Evolutionary conservation across 1,284 basidiomycete genomes (phyloP).

Genomic region (Ceratobasidium sp.): DNA sequence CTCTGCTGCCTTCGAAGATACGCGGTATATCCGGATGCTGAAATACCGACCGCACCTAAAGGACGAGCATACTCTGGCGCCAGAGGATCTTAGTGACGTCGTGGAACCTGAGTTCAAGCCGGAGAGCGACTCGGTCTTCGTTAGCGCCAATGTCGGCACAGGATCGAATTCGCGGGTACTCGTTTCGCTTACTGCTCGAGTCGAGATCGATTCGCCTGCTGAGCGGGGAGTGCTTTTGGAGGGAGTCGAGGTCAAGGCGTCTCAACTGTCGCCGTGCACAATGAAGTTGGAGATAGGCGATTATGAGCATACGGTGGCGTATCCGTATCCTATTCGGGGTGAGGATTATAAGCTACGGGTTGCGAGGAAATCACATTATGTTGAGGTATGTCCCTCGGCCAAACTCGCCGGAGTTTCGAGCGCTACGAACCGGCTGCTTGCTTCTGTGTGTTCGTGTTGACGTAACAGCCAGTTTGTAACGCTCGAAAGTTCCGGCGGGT

Average conservation of each 20-base stretch:
- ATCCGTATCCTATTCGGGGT: slow-evolving; percentile 27
- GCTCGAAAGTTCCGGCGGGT: no score
- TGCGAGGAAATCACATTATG: slow-evolving; percentile 36
- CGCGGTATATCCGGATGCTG: background rate
- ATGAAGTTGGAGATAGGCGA: slow-evolving; percentile 1
- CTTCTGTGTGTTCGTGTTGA: background rate
- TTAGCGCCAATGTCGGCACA: no score
- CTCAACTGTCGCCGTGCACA: slow-evolving; percentile 17
- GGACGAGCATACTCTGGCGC: no score
- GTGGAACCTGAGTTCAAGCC: no score
- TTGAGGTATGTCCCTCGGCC: slow-evolving; percentile 5
- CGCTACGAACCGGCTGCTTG: background rate
- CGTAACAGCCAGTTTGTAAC: no score
- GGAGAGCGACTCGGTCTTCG: no score
- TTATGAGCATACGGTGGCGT: background rate
- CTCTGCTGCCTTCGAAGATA: background rate
- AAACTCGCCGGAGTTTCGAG: background rate
- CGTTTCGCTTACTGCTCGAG: background rate
- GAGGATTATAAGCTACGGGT: background rate
- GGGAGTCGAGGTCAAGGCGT: background rate
- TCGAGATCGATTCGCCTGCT: background rate
- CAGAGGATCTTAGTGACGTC: no score
- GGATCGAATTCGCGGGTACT: background rate
- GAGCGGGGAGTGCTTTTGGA: slow-evolving; percentile 3
- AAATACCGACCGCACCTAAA: background rate